A percentile compares a stretch with the other conserved stretches of the same genome.
Conservation (phyloP, 306 rosid species). For the Dalbergia oliveri region DNA sequence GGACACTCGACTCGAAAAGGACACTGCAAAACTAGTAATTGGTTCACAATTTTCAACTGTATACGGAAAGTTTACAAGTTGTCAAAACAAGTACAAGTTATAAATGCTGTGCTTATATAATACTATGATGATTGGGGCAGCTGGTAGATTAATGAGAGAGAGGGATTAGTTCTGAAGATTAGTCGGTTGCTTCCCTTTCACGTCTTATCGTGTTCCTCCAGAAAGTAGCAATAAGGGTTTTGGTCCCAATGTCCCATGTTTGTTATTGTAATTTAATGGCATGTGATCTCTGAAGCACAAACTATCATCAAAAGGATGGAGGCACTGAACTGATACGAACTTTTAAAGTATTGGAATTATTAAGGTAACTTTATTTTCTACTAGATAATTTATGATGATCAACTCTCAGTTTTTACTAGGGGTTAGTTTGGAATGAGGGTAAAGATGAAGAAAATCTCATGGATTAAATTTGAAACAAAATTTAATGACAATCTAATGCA, state of each 20-base stretch:
- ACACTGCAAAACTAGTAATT: slow-evolving; percentile 46
- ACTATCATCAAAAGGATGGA: slow-evolving; percentile 36
- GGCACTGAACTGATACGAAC: background rate
- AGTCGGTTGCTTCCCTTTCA: slow-evolving; percentile 46
- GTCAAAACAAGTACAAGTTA: slow-evolving; percentile 39
- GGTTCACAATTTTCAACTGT: slow-evolving; percentile 45
- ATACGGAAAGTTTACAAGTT: slow-evolving; percentile 44
- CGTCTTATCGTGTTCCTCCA: slow-evolving; percentile 33
- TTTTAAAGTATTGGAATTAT: background rate
- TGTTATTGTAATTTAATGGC: slow-evolving; percentile 37
- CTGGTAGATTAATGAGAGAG: slow-evolving; percentile 28
- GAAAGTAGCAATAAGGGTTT: slow-evolving; percentile 7
- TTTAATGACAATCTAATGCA: too few species aligned
- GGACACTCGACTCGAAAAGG: slow-evolving; percentile 49
- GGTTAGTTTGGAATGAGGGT: background rate
- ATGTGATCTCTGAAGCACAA: slow-evolving; percentile 41
- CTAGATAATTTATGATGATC: background rate
- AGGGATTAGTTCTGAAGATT: slow-evolving; percentile 34
- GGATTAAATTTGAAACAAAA: too few species aligned
- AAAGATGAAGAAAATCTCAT: background rate
- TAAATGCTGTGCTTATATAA: slow-evolving; percentile 33
- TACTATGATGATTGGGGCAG: slow-evolving; percentile 34
- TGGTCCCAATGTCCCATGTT: slow-evolving; percentile 27
- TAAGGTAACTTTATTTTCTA: background rate
- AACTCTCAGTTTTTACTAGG: background rate